Evolutionary conservation across 1,284 basidiomycete species (phyloP).

Genomic region (Rhodofomes roseus): DNA sequence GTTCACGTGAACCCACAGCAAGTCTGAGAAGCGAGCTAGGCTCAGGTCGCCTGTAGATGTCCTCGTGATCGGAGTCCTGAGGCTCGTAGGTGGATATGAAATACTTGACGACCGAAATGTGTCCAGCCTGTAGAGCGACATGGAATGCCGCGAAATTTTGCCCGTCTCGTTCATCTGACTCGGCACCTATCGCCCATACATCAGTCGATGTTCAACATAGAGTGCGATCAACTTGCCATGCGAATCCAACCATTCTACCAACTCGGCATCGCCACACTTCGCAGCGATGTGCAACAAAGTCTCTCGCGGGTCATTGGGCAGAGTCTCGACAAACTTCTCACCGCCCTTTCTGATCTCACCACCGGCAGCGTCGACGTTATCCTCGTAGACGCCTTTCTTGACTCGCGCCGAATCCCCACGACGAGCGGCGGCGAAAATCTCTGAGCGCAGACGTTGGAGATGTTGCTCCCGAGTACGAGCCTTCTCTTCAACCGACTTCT

Average conservation of each 20-base stretch:
- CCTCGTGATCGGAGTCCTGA: conserved; percentile 42
- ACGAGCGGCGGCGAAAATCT: conserved; percentile 61
- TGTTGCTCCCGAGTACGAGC: conserved; percentile 43
- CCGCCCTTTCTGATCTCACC: conserved; percentile 61
- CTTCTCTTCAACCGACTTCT: conserved; percentile 47
- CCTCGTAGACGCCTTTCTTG: conserved; percentile 63
- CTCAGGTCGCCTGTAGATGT: conserved; percentile 42
- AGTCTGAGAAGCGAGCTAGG: conserved; percentile 46
- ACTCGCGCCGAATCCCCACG: conserved; percentile 47
- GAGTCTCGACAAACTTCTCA: conserved; percentile 42
- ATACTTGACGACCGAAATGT: conserved; percentile 45
- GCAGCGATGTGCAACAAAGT: conserved; percentile 68
- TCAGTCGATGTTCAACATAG: neutral
- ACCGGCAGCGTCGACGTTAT: conserved; percentile 63
- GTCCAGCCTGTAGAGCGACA: conserved; percentile 51
- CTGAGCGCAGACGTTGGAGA: conserved; percentile 52
- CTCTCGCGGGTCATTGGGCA: conserved; percentile 53
- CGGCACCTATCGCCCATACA: conserved; percentile 46
- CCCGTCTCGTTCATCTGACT: conserved; percentile 63
- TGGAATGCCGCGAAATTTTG: conserved; percentile 61
- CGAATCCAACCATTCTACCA: conserved; percentile 65
- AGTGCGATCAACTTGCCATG: conserved; percentile 49
- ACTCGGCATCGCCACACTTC: conserved; percentile 45
- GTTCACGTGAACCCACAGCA: conserved; percentile 53
- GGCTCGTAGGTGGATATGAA: conserved; percentile 58